phyloP scores from a whole-genome alignment of 1,284 basidiomycete genomes.

The Albatrellus sp. region DNA sequence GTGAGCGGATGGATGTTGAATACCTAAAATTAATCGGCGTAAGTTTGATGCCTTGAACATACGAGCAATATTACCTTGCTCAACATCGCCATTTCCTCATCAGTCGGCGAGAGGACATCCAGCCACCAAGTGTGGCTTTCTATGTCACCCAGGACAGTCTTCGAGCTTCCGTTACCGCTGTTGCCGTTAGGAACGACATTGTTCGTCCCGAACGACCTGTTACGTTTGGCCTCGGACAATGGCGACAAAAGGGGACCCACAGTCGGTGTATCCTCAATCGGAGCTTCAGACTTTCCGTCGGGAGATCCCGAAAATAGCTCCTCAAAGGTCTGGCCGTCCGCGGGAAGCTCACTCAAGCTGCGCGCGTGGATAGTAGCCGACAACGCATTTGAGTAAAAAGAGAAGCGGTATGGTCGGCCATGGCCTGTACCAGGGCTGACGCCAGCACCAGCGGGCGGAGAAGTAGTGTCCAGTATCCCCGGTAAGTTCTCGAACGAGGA shows the following conservation, averaged over 20 bases:
- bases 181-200: not conserved
- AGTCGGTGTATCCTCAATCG: no score
- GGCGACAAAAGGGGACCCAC: no score
- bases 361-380: constrained; percentile 92
- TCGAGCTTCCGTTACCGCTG: constrained; percentile 1
- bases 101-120: constrained; percentile 88
- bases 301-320: constrained; percentile 63
- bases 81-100: constrained; percentile 96
- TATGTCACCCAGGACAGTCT: constrained; percentile 21
- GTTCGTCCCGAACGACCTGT: no score
- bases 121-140: constrained; percentile 96
- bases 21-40: constrained; percentile 38
- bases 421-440: constrained; percentile 32
- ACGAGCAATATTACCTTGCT: constrained; percentile 55
- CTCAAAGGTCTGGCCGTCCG: constrained; percentile 87
- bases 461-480: not conserved
- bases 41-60: no score
- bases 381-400: constrained; percentile 94
- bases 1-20: constrained; percentile 97
- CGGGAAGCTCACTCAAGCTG: constrained; percentile 86
- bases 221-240: no score
- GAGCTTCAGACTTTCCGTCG: not conserved
- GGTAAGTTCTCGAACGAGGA: constrained; percentile 22
- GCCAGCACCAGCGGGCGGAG: not conserved
- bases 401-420: constrained; percentile 92